Percentiles rank a stretch among this genome's conserved stretches.
Conservation (phyloP, 2,329 filamentous ascomycete species). For the Fusarium begoniae region DNA sequence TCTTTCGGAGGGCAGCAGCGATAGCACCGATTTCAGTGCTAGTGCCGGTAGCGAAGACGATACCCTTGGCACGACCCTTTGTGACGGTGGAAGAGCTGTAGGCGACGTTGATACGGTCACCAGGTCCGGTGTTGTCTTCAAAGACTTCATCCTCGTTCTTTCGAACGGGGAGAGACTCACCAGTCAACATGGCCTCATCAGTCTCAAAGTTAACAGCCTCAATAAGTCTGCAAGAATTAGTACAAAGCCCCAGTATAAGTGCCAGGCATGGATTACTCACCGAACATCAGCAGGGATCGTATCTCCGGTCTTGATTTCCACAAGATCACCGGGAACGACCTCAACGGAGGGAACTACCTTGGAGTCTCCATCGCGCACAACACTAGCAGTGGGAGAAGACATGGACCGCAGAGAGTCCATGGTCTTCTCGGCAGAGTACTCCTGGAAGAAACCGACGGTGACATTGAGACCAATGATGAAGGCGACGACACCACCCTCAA, state of each 20-base stretch:
- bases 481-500: slow-evolving; percentile 67
- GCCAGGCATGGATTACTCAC: slow-evolving; percentile 54
- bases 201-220: slow-evolving; percentile 73
- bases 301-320: slow-evolving; percentile 64
- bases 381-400: slow-evolving; percentile 55
- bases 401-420: slow-evolving; percentile 58
- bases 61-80: slow-evolving; percentile 67
- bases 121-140: slow-evolving; percentile 52
- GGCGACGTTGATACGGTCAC: slow-evolving; percentile 69
- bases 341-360: slow-evolving; percentile 51
- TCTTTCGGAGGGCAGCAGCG: slow-evolving; percentile 58
- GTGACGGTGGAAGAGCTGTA: slow-evolving; percentile 71
- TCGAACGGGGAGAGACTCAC: slow-evolving; percentile 68
- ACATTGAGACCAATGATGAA: slow-evolving; percentile 68
- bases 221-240: slow-evolving; percentile 60
- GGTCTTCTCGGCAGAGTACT: slow-evolving; percentile 59
- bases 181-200: slow-evolving; percentile 71
- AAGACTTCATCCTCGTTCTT: slow-evolving; percentile 60
- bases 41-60: slow-evolving; percentile 71
- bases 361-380: slow-evolving; percentile 54
- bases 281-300: slow-evolving; percentile 69
- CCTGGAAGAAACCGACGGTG: slow-evolving; percentile 59
- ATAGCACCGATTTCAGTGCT: slow-evolving; percentile 70
- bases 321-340: slow-evolving; percentile 67
- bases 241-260: slow-evolving; percentile 46